Conservation (phyloP, 2,329 filamentous ascomycete genomes). For the Ophiognomonia clavigignenti-juglandacearum region DNA sequence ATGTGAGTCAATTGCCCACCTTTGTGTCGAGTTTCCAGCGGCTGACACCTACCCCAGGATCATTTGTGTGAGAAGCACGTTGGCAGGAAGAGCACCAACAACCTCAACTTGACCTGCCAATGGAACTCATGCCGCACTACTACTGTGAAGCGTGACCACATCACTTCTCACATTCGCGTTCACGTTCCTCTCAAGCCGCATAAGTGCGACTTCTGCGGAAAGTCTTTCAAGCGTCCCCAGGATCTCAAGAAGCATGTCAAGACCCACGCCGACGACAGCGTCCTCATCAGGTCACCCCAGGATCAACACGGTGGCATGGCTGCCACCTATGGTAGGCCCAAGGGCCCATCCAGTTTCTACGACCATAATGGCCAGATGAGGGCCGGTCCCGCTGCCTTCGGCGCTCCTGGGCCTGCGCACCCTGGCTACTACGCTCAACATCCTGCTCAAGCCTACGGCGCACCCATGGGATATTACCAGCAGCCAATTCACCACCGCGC, state of each 20-base stretch:
- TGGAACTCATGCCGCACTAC: slow-evolving; percentile 96
- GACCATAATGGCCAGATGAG: slow-evolving; percentile 58
- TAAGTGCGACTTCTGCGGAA: slow-evolving; percentile 98
- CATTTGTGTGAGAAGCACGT: slow-evolving; percentile 98
- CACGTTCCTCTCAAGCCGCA: slow-evolving; percentile 99
- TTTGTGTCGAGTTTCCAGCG: background rate
- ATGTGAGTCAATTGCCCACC: slow-evolving; percentile 40
- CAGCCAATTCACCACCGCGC: slow-evolving; percentile 45
- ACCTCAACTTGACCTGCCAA: slow-evolving; percentile 93
- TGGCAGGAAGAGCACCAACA: slow-evolving; percentile 98
- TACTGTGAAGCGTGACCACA: slow-evolving; percentile 97
- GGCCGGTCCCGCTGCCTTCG: slow-evolving; percentile 48
- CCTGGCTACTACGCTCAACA: slow-evolving; percentile 57
- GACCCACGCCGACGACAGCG: slow-evolving; percentile 94
- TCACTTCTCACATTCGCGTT: slow-evolving; percentile 97
- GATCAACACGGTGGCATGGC: slow-evolving; percentile 48
- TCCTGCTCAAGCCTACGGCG: slow-evolving; percentile 37
- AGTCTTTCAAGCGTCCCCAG: slow-evolving; percentile 98
- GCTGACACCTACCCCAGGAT: slow-evolving; percentile 52
- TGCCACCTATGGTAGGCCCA: slow-evolving; percentile 45
- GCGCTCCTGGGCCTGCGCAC: slow-evolving; percentile 46
- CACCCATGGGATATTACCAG: slow-evolving; percentile 70
- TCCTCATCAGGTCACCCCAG: slow-evolving; percentile 52
- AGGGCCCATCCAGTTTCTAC: slow-evolving; percentile 56
- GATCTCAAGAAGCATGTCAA: slow-evolving; percentile 99